A percentile compares a stretch with the other conserved stretches of the same genome.
phyloP scores from a whole-genome alignment of 2,329 filamentous ascomycete genomes.

The Cordyceps militaris region DNA sequence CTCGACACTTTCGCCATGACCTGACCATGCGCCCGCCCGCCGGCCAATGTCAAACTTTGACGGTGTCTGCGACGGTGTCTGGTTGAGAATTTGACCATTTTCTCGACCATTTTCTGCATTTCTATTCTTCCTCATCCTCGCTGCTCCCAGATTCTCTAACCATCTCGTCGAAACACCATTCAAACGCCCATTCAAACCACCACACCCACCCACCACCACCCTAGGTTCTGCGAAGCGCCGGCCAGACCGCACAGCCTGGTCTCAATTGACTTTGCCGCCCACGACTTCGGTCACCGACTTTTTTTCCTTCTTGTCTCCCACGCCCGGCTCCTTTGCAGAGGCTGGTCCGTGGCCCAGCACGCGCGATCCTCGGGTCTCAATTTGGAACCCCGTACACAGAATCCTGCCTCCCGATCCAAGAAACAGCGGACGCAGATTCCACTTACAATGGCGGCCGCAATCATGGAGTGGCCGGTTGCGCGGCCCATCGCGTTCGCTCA shows the following conservation, averaged over 20 bases:
- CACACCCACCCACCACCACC: background rate
- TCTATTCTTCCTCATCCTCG: background rate
- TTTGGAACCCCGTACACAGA: background rate
- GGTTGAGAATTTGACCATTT: background rate
- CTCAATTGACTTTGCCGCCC: background rate
- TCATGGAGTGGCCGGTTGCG: background rate
- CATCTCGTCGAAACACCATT: background rate
- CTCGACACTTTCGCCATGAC: background rate
- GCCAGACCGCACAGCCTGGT: background rate
- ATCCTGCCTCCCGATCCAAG: background rate
- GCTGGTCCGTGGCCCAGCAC: background rate
- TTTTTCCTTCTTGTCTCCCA: background rate
- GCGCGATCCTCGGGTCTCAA: background rate
- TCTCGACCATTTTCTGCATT: background rate
- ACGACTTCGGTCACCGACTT: conserved; percentile 1
- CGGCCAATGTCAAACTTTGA: background rate
- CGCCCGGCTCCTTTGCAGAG: background rate
- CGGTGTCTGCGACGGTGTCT: background rate
- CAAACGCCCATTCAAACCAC: background rate
- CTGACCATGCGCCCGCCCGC: background rate
- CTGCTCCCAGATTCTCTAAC: background rate
- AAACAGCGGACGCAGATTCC: background rate
- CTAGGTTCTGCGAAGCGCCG: background rate
- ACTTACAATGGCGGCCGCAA: background rate
- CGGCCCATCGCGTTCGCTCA: background rate